Evolutionary conservation across 371 early-diverging fungal genomes (phyloP).

Genomic region (Lichtheimia ramosa): DNA sequence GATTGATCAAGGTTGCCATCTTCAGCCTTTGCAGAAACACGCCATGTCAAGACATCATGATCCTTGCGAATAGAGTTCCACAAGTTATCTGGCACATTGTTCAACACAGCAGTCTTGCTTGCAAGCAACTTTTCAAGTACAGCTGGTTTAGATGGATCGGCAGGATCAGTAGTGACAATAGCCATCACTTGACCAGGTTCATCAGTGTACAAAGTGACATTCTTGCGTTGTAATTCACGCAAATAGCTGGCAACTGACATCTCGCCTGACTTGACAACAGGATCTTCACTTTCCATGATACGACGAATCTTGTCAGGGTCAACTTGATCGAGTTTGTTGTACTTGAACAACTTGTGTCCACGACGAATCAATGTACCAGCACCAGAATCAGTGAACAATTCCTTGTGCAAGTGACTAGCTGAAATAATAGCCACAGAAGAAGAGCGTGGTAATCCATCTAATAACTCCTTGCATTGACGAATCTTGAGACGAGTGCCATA

Average conservation of each 20-base stretch:
- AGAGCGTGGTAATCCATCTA: slow-evolving; percentile 91
- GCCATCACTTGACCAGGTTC: slow-evolving; percentile 87
- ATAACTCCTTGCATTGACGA: slow-evolving; percentile 91
- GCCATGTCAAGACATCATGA: slow-evolving; percentile 51
- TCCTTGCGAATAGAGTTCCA: slow-evolving; percentile 81
- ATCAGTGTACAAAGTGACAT: slow-evolving; percentile 76
- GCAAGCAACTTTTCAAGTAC: slow-evolving; percentile 35
- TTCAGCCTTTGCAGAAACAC: slow-evolving; percentile 30
- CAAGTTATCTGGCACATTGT: slow-evolving; percentile 88
- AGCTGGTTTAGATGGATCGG: slow-evolving; percentile 51
- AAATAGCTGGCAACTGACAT: slow-evolving; percentile 76
- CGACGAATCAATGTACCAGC: slow-evolving; percentile 96
- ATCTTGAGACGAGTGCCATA: slow-evolving; percentile 97
- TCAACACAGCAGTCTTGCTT: slow-evolving; percentile 73
- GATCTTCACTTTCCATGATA: slow-evolving; percentile 78
- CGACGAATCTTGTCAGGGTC: slow-evolving; percentile 86
- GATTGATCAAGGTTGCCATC: slow-evolving; percentile 55
- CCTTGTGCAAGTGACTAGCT: slow-evolving; percentile 94
- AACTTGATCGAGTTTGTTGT: slow-evolving; percentile 60
- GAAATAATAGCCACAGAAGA: slow-evolving; percentile 97
- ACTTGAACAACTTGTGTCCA: slow-evolving; percentile 84
- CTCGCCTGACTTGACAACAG: slow-evolving; percentile 62
- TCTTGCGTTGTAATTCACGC: slow-evolving; percentile 56
- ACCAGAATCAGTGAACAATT: slow-evolving; percentile 94
- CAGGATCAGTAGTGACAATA: slow-evolving; percentile 63